Base-by-base conservation (phyloP, 2,329 filamentous ascomycete genomes). In the Ophiostoma quercus region DNA sequence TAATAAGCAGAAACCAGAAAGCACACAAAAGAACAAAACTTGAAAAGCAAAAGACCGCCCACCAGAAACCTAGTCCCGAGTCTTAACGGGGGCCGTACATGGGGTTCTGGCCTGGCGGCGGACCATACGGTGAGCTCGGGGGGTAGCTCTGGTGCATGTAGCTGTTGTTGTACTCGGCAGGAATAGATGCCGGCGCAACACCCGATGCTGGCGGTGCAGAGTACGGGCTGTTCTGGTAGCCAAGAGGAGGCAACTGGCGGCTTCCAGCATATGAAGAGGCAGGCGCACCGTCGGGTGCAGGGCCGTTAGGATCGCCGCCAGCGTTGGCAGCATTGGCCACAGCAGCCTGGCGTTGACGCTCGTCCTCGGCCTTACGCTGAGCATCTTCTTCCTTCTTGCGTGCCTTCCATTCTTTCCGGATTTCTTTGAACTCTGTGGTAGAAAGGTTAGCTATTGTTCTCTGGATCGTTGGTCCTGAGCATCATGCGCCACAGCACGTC, bases 351-450 rank as follows among this genome's bases (percentile, higher is more conserved):
- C 84, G 86, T 79, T 88, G 89, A 70, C 94, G 91, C 77, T 97
- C 94, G 73, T 98, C 94, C 11, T 94, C 92, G 14, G 90, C 91
- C 83, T 97, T 97, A 77, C 94, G 91, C 75, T 88, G 85, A 68
- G 90, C 90, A 74, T 98, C 94, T 76, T 98, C 94, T 79, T 98
- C 95, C 92, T 99, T 99, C 87, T 98, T 98, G 77, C 95, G 92
- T 54, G 92, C 92, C 83, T 98, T 99, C 95, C 95, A 99, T 78
- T 98, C 94, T 78, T 98, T 98, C 73, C 95, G 68, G 11, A 74
- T 74, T 77, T 99, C 95, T 79, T 99, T 99, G 83, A 99, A 98
- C 80, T 98, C 95, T 98, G 77, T n/a, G 47, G 22, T 14, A 41
- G 11, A 39, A 22, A 39, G 2, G 63, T n/a, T n/a, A 19, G 54